phyloP scores from a whole-genome alignment of 169 alveolate species.

The Cryptosporidium canis region DNA sequence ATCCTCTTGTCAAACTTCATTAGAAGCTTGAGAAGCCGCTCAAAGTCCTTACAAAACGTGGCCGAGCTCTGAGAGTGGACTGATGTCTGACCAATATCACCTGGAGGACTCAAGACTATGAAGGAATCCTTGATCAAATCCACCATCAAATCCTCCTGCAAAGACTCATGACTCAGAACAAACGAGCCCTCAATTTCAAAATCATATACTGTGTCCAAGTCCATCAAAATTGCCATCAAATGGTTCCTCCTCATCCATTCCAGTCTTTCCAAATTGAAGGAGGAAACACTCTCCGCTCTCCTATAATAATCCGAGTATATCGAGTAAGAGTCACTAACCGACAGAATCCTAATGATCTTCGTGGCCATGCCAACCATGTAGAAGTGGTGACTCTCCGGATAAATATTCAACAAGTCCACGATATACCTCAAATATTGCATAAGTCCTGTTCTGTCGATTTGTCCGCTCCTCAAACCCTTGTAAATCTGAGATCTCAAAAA shows the following conservation, averaged over 20 bases:
- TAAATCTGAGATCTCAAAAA: background rate
- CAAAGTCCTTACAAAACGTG: background rate
- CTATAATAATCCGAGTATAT: background rate
- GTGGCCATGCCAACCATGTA: background rate
- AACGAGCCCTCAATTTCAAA: background rate
- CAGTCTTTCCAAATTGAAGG: background rate
- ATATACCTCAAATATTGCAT: slow-evolving; percentile 9
- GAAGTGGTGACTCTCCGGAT: background rate
- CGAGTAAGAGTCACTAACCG: slow-evolving; percentile 17
- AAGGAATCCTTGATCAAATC: slow-evolving; percentile 67
- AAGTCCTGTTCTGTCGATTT: background rate
- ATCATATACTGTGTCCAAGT: slow-evolving; percentile 42
- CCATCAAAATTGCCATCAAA: slow-evolving; percentile 68
- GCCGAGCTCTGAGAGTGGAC: too few relatives aligned
- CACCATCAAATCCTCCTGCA: slow-evolving; percentile 1
- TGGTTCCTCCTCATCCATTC: slow-evolving; percentile 12
- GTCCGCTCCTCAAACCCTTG: background rate
- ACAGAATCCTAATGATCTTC: background rate
- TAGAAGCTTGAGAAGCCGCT: slow-evolving; percentile 66
- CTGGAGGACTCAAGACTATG: slow-evolving; percentile 21
- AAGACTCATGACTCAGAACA: background rate
- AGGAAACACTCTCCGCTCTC: background rate
- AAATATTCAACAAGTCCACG: background rate
- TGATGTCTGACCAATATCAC: background rate
- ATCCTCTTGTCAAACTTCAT: slow-evolving; percentile 70